These are phyloP conservation scores for Hymenoscyphus fraxineus DNA, from an alignment of 2,329 filamentous ascomycete species.

Conservation along the genomic window DNA sequence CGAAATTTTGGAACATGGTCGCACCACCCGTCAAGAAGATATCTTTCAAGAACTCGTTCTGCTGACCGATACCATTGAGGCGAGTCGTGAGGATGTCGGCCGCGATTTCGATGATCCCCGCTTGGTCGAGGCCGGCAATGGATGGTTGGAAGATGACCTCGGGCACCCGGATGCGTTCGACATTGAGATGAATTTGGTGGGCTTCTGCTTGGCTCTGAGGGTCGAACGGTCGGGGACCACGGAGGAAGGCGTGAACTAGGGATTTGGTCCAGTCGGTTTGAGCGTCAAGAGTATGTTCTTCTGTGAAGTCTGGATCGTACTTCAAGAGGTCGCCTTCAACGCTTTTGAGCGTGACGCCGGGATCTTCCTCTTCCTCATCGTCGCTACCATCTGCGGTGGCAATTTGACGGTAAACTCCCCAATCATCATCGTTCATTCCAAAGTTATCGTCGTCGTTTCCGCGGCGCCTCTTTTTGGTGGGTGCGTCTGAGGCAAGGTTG, in stretches of 20 bases:
- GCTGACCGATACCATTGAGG: conserved; percentile 54
- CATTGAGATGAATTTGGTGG: conserved; percentile 90
- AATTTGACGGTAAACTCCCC: conserved; percentile 94
- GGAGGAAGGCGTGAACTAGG: conserved; percentile 82
- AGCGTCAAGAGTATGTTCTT: conserved; percentile 86
- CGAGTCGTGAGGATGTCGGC: conserved; percentile 86
- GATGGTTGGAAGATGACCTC: conserved; percentile 91
- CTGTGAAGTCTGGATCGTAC: conserved; percentile 84
- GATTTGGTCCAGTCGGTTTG: conserved; percentile 95
- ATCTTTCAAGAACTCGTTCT: conserved; percentile 72
- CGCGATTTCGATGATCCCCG: conserved; percentile 87
- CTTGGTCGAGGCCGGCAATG: conserved; percentile 89
- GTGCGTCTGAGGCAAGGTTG: conserved; percentile 87
- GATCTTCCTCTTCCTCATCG: conserved; percentile 88
- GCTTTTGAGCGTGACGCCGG: conserved; percentile 65
- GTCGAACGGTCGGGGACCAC: conserved; percentile 84
- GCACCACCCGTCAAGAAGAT: conserved; percentile 95
- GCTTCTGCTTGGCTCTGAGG: conserved; percentile 73
- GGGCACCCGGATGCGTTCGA: conserved; percentile 90
- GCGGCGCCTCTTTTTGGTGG: conserved; percentile 76
- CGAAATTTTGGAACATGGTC: conserved; percentile 80
- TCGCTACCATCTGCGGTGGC: conserved; percentile 79
- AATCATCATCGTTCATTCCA: conserved; percentile 94
- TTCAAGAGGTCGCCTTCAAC: conserved; percentile 82
- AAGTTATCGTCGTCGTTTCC: conserved; percentile 95